Percentiles rank a stretch among this genome's conserved stretches.
Conservation (phyloP, 495 filamentous ascomycete genomes). For the Ascodesmis nigricans region DNA sequence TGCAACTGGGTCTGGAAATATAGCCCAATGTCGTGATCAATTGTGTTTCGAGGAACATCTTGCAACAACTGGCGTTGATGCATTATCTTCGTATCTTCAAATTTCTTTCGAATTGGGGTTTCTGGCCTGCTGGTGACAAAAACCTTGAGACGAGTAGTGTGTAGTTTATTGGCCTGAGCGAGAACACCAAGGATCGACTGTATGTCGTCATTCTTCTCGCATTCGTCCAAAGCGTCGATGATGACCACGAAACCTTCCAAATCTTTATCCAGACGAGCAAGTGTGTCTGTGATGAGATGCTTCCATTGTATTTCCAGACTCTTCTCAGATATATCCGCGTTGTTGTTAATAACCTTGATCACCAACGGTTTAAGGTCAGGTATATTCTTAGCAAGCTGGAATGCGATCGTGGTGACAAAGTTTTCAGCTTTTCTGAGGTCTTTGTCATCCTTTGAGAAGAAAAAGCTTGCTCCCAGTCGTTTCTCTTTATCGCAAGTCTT, state of each 20-base stretch:
- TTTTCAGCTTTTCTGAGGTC: conserved; percentile 12
- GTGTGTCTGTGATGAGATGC: conserved; percentile 10
- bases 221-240: conserved; percentile 24
- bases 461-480: conserved; percentile 8
- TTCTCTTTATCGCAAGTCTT: not conserved
- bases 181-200: conserved; percentile 18
- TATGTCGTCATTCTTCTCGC: conserved; percentile 16
- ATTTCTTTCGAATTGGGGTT: conserved; percentile 17
- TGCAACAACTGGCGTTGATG: no score
- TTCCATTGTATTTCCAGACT: conserved; percentile 9
- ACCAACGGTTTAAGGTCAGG: conserved; percentile 4
- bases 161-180: conserved; percentile 10
- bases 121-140: conserved; percentile 25
- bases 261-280: conserved; percentile 1
- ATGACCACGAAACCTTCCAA: conserved; percentile 15
- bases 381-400: conserved; percentile 5
- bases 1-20: no score
- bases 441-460: conserved; percentile 6
- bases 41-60: no score
- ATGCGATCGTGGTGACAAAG: conserved; percentile 12
- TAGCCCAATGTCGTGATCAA: no score
- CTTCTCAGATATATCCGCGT: conserved; percentile 2
- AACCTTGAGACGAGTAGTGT: conserved; percentile 13
- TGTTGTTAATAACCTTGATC: conserved; percentile 6
- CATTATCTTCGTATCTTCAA: no score